phyloP scores from a whole-genome alignment of 1,284 basidiomycete species.

The Afroboletus lepidellus region DNA sequence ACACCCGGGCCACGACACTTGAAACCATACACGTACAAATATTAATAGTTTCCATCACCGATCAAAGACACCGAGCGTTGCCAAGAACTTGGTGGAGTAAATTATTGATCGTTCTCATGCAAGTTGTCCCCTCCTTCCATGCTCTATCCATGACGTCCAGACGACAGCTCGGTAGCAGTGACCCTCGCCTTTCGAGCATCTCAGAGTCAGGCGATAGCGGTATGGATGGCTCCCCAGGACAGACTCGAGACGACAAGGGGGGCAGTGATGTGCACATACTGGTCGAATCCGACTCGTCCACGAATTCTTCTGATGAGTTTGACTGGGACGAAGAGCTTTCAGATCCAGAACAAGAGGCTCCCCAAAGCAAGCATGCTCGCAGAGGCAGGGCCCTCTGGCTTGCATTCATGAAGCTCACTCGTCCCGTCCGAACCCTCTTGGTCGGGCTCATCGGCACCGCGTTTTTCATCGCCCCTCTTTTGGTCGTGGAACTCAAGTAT shows the following conservation, averaged over 20 bases:
- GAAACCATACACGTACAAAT: no score
- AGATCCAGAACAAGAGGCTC: slow-evolving; percentile 12
- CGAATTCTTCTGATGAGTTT: slow-evolving; percentile 68
- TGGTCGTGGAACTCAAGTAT: slow-evolving; percentile 67
- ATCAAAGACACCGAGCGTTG: no score
- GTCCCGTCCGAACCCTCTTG: slow-evolving; percentile 55
- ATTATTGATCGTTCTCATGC: neutral
- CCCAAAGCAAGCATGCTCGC: slow-evolving; percentile 33
- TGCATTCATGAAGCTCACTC: slow-evolving; percentile 65
- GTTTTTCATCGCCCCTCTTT: slow-evolving; percentile 64
- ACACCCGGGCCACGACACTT: no score
- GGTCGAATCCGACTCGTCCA: slow-evolving; percentile 52
- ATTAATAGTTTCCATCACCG: no score
- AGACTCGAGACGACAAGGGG: slow-evolving; percentile 10
- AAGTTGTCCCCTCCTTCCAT: neutral
- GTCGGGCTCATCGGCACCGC: slow-evolving; percentile 56
- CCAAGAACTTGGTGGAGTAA: slow-evolving; percentile 10
- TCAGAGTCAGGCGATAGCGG: slow-evolving; percentile 7
- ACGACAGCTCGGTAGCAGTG: slow-evolving; percentile 2
- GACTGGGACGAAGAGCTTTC: slow-evolving; percentile 65
- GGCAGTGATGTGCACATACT: slow-evolving; percentile 10
- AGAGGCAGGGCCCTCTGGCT: slow-evolving; percentile 59
- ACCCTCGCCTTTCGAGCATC: slow-evolving; percentile 3
- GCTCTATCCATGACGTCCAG: slow-evolving; percentile 20
- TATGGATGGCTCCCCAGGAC: neutral